These are phyloP conservation scores for Fomitopsis serialis DNA, from an alignment of 768 basidiomycete species.

Conservation along the genomic window DNA sequence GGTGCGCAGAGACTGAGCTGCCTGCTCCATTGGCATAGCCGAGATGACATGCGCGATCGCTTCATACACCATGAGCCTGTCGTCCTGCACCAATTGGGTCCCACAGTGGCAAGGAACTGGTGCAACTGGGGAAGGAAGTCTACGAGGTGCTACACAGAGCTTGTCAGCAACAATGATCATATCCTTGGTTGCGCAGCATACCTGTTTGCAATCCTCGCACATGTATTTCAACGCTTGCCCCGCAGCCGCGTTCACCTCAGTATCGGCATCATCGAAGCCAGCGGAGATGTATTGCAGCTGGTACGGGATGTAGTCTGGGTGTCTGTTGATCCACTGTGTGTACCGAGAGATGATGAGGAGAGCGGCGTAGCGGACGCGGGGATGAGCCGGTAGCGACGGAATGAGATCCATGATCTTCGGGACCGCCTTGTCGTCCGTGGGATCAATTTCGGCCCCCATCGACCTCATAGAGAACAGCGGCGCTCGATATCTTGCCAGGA, in stretches of 20 bases:
- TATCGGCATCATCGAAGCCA: slow-evolving; percentile 79
- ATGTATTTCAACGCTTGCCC: slow-evolving; percentile 95
- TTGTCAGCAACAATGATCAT: neutral
- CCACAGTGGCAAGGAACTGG: slow-evolving; percentile 77
- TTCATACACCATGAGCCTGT: slow-evolving; percentile 88
- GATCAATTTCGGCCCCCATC: slow-evolving; percentile 93
- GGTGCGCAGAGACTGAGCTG: slow-evolving; percentile 78
- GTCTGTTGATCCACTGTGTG: slow-evolving; percentile 91
- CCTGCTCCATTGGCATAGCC: slow-evolving; percentile 86
- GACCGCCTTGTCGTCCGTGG: slow-evolving; percentile 76
- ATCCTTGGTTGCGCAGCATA: slow-evolving; percentile 26
- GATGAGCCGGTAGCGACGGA: slow-evolving; percentile 83
- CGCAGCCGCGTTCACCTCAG: slow-evolving; percentile 87
- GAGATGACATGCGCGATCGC: slow-evolving; percentile 95
- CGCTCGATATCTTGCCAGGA: slow-evolving; percentile 96
- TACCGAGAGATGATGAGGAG: slow-evolving; percentile 93
- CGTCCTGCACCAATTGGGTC: slow-evolving; percentile 79
- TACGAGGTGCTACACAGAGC: slow-evolving; percentile 65
- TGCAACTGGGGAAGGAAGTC: slow-evolving; percentile 91
- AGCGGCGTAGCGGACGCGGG: slow-evolving; percentile 91
- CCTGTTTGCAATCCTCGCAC: slow-evolving; percentile 93
- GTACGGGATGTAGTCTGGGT: slow-evolving; percentile 80
- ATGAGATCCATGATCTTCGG: slow-evolving; percentile 96
- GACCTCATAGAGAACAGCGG: slow-evolving; percentile 96
- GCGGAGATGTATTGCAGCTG: slow-evolving; percentile 89